These are phyloP conservation scores for Phaeosphaeria sp. DNA, from an alignment of 2,329 filamentous ascomycete species.

Conservation along the genomic window DNA sequence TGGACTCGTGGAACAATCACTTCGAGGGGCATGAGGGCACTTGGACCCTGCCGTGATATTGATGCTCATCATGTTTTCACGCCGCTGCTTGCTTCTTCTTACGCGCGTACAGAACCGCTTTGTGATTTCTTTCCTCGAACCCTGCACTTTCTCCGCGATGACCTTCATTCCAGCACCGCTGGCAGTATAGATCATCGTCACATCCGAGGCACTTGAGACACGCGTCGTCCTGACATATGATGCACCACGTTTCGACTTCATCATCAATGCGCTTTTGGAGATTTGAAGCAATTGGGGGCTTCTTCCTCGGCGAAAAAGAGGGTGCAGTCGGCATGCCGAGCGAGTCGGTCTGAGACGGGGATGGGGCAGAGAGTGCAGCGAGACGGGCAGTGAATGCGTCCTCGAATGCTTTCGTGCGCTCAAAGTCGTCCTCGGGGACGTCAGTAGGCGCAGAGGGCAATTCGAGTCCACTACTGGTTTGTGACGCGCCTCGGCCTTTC, in stretches of 20 bases:
- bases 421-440: slow-evolving; percentile 34
- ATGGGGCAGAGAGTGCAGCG: slow-evolving; percentile 52
- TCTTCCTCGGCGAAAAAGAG: slow-evolving; percentile 50
- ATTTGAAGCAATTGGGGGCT: slow-evolving; percentile 43
- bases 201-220: slow-evolving; percentile 76
- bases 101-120: slow-evolving; percentile 64
- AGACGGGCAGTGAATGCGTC: slow-evolving; percentile 55
- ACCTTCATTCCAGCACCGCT: slow-evolving; percentile 80
- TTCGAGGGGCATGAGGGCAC: background rate
- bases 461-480: slow-evolving; percentile 15
- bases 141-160: slow-evolving; percentile 73
- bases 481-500: background rate
- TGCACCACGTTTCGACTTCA: slow-evolving; percentile 79
- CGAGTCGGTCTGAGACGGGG: slow-evolving; percentile 31
- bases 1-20: background rate
- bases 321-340: slow-evolving; percentile 56
- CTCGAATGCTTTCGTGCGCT: slow-evolving; percentile 46
- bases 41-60: background rate
- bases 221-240: slow-evolving; percentile 82
- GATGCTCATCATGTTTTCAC: slow-evolving; percentile 2
- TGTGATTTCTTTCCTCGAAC: slow-evolving; percentile 74
- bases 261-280: slow-evolving; percentile 65
- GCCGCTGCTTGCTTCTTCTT: slow-evolving; percentile 26
- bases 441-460: slow-evolving; percentile 55
- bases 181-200: slow-evolving; percentile 74